A percentile compares a stretch with the other conserved stretches of the same genome.
Evolutionary conservation across 2,329 filamentous ascomycete genomes (phyloP).

Genomic region (Pyricularia sp.): DNA sequence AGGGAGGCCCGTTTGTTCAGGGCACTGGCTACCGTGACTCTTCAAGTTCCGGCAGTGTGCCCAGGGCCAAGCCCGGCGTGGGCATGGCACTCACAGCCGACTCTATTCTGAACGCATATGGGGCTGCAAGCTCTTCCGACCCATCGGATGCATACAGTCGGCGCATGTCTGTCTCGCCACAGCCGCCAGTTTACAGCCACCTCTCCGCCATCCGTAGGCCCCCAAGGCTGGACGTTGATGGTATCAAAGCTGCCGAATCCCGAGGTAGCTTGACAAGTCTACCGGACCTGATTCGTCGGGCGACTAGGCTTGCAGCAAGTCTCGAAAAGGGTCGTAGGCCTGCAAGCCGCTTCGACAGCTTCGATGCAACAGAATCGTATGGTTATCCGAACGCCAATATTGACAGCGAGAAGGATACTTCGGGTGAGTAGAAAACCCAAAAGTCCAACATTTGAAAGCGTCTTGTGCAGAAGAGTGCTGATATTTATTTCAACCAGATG

Average conservation of each 20-base stretch:
- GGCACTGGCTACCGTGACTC: conserved; percentile 34
- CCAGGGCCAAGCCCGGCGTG: conserved; percentile 12
- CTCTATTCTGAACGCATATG: conserved; percentile 36
- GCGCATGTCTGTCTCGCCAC: conserved; percentile 11
- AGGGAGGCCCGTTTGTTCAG: conserved; percentile 24
- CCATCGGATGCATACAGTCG: conserved; percentile 18
- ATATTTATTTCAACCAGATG: conserved; percentile 8
- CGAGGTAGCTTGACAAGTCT: conserved; percentile 85
- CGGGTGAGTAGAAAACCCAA: conserved; percentile 18
- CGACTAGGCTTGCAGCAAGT: conserved; percentile 74
- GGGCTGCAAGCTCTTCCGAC: conserved; percentile 33
- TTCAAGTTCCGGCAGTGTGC: conserved; percentile 31
- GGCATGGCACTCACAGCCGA: conserved; percentile 25
- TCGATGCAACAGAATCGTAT: conserved; percentile 30
- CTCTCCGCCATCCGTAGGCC: conserved; percentile 49
- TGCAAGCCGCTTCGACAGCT: conserved; percentile 40
- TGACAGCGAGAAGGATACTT: conserved; percentile 22
- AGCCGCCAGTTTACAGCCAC: conserved; percentile 24
- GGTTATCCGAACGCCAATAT: conserved; percentile 27
- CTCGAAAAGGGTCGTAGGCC: conserved; percentile 68
- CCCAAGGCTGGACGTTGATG: conserved; percentile 67
- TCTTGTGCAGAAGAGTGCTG: neutral
- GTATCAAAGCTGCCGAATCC: conserved; percentile 66
- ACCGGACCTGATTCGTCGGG: conserved; percentile 78
- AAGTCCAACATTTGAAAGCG: neutral